Evolutionary conservation across 805 yeast species (phyloP).

Genomic region (Starmerella kuoi): DNA sequence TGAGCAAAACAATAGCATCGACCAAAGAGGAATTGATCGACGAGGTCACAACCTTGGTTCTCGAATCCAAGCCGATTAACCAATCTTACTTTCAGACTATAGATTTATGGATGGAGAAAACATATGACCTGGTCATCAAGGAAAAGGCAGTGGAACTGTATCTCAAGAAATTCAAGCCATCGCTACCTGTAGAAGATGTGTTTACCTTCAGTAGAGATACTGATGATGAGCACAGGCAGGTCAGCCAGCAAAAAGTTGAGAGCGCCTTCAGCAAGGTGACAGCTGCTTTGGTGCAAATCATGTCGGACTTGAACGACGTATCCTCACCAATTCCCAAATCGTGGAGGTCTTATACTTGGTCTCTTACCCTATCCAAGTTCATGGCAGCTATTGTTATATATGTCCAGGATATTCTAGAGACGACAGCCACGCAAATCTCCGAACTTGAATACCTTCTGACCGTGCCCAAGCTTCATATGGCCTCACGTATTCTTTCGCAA

Average conservation of each 20-base stretch:
- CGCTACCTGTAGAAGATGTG: neutral
- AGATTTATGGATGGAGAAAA: neutral
- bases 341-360: slow-evolving; percentile 5
- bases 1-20: neutral
- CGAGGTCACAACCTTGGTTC: neutral
- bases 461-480: slow-evolving; percentile 7
- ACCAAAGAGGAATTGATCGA: neutral
- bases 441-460: slow-evolving; percentile 13
- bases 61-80: neutral
- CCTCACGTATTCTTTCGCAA: slow-evolving; percentile 1
- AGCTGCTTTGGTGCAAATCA: slow-evolving; percentile 1
- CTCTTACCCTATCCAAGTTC: neutral
- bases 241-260: slow-evolving; percentile 6
- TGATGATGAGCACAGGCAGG: neutral
- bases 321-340: slow-evolving; percentile 3
- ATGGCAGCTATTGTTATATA: slow-evolving; percentile 5
- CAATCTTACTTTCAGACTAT: neutral
- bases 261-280: slow-evolving; percentile 1
- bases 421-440: slow-evolving; percentile 3
- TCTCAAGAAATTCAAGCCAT: neutral
- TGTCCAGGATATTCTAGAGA: slow-evolving; percentile 1
- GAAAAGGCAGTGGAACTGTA: neutral
- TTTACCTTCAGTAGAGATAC: neutral
- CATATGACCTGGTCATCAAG: neutral
- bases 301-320: neutral